Percentiles rank a stretch among this genome's conserved stretches.
Evolutionary conservation across 306 rosid genomes (phyloP).

Genomic region (Psophocarpus tetragonolobus): DNA sequence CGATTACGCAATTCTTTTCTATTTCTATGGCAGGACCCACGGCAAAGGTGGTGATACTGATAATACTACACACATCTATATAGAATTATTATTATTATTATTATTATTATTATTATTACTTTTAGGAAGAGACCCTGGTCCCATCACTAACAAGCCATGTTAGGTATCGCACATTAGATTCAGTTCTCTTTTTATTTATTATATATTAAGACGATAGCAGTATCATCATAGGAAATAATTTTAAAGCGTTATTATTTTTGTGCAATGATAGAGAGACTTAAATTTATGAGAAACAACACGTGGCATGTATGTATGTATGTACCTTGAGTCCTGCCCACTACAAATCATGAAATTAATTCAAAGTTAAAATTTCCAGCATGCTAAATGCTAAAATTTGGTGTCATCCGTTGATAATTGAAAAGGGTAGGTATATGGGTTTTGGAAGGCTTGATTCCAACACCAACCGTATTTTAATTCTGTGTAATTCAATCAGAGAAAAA

Average conservation of each 20-base stretch:
- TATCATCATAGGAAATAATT: background rate
- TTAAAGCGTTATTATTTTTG: background rate
- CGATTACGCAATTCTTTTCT: background rate
- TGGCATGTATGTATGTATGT: background rate
- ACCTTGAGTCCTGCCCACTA: background rate
- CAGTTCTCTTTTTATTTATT: background rate
- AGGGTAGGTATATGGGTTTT: background rate
- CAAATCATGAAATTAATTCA: background rate
- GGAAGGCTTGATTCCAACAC: background rate
- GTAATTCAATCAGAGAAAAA: background rate
- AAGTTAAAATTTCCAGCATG: background rate
- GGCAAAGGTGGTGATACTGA: background rate
- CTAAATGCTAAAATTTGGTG: background rate
- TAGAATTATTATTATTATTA: too few species aligned
- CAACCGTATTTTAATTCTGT: background rate
- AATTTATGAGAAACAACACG: background rate
- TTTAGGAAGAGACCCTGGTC: background rate
- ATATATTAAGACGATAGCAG: background rate
- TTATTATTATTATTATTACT: too few species aligned
- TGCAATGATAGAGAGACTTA: background rate
- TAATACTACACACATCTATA: background rate
- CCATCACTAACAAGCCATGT: background rate
- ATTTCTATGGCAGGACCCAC: background rate
- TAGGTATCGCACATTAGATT: background rate
- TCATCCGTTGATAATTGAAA: background rate